Base-by-base conservation (phyloP, 108 stramenopile genomes). In the Nitzschia palea region DNA sequence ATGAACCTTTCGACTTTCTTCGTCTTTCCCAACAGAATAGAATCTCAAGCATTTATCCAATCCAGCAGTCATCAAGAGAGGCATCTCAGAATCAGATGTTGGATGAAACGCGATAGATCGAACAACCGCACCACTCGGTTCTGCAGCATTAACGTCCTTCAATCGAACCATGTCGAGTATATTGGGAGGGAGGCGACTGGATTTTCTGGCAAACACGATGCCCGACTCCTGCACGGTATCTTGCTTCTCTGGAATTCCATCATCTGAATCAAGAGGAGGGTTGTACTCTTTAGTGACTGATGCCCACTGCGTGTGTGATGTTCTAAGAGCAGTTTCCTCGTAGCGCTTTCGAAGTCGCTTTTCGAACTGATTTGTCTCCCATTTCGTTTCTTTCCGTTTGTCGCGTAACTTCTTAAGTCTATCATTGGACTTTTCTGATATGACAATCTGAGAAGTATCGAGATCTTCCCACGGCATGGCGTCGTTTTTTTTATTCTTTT, bases 1-100 rank as follows among this genome's bases (percentile, higher is more conserved):
- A 60, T 95, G 94, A 59, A 96, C 71, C 74, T 96, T 97, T 36
- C 78, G 63, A 64, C 93, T 90, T 23, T 73, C 71, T 29, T 84
- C 76, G 43, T 72, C 70, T 32, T 82, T 94, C 55, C 91, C 89
- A 12, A 97, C 77, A 55, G 85, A 74, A 68, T 96, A 98, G 71
- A 98, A 94, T 17, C 96, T 80, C 27, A 99, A 62, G 12, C 84
- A 89, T 58, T 95, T 96, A 76, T 99, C 98, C 56, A 93, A 72
- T 14, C 92, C 92, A 23, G 87, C 92, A 25, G 89, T 93, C 76
- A 93, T 70, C 60, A 90, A 30, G 0, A 93, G 74, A 0, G 92
- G 89, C 56, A 64, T 37, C 1, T 90, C 86, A 52, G 84, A 82
- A 47, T 87, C 84, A 1, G 80, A 78, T 18, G 58, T 72, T 18